phyloP scores from a whole-genome alignment of 129 eudicot genomes.

The Rutidosis leptorrhynchoides region DNA sequence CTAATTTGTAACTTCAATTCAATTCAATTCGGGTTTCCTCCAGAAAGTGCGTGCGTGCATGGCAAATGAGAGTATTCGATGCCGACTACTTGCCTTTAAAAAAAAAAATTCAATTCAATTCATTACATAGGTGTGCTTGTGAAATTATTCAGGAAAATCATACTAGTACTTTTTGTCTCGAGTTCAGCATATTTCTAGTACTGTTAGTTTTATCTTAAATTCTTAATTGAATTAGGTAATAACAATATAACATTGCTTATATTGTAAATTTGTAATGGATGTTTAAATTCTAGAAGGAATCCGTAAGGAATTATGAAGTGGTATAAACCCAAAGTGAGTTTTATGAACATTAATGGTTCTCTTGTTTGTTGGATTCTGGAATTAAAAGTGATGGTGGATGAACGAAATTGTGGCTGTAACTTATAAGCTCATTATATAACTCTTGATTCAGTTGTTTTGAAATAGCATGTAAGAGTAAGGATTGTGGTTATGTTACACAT shows the following conservation, averaged over 20 bases:
- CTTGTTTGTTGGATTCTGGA: not conserved
- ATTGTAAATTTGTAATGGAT: not conserved
- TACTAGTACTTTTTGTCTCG: too few species aligned
- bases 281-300: not conserved
- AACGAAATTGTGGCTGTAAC: not conserved
- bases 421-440: not conserved
- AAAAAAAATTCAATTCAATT: too few species aligned
- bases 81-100: too few species aligned
- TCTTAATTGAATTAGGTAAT: too few species aligned
- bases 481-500: not conserved
- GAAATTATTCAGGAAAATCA: too few species aligned
- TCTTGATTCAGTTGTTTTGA: not conserved
- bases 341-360: slow-evolving; percentile 5
- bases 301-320: not conserved
- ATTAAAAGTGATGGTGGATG: not conserved
- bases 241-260: too few species aligned
- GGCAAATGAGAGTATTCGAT: too few species aligned
- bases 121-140: slow-evolving; percentile 12
- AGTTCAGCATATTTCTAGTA: too few species aligned
- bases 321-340: not conserved
- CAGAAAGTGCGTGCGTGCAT: too few species aligned
- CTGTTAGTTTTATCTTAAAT: too few species aligned
- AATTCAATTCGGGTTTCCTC: too few species aligned
- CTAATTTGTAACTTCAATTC: too few species aligned
- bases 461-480: not conserved